A percentile compares a stretch with the other conserved stretches of the same genome.
Conservation (phyloP, 106 monocot genomes). For the Ottelia alismoides region DNA sequence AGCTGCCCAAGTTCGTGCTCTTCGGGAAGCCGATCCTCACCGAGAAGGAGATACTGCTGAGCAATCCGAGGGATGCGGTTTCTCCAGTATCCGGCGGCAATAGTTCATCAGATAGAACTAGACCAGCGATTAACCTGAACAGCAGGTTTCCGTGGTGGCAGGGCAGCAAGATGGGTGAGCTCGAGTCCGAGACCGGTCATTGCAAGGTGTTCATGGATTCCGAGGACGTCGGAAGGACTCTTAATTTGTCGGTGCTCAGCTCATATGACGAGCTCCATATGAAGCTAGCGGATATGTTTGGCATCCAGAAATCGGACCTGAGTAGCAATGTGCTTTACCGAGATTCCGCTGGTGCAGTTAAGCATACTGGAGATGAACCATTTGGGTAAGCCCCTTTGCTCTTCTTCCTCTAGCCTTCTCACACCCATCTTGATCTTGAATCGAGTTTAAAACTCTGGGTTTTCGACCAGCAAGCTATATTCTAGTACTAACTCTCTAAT, state of each 20-base stretch:
- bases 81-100: slow-evolving; percentile 20
- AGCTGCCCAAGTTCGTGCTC: slow-evolving; percentile 36
- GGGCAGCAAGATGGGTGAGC: slow-evolving; percentile 15
- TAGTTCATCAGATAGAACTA: slow-evolving; percentile 23
- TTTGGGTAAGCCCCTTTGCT: slow-evolving; percentile 31
- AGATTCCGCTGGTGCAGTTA: slow-evolving; percentile 43
- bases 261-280: slow-evolving; percentile 56
- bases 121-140: slow-evolving; percentile 5
- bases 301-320: slow-evolving; percentile 44
- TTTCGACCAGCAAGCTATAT: too few species aligned
- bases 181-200: slow-evolving; percentile 32
- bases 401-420: neutral
- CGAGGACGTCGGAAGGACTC: slow-evolving; percentile 56
- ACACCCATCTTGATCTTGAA: neutral
- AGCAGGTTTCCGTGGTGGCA: slow-evolving; percentile 11
- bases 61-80: slow-evolving; percentile 7
- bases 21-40: slow-evolving; percentile 64
- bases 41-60: slow-evolving; percentile 34
- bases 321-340: slow-evolving; percentile 42
- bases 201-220: slow-evolving; percentile 78
- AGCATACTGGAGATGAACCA: slow-evolving; percentile 53
- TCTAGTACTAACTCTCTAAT: too few species aligned
- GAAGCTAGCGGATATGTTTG: slow-evolving; percentile 63
- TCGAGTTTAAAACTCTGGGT: neutral
- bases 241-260: slow-evolving; percentile 50